Evolutionary conservation across 75 land plant species (phyloP).

Genomic region (Selaginella tamariscina): DNA sequence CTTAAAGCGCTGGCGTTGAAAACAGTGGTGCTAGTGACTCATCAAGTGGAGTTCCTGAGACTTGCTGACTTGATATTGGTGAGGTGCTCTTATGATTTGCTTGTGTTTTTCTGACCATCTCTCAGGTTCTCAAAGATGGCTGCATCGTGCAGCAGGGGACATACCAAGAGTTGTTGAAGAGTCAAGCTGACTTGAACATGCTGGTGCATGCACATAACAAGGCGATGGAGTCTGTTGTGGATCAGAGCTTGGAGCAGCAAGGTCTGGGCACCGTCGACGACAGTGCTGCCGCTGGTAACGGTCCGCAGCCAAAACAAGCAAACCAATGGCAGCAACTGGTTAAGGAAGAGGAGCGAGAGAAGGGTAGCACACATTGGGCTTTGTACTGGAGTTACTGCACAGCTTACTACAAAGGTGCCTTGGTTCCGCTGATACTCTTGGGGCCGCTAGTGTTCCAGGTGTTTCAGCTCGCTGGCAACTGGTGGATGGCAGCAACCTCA

Average conservation of each 20-base stretch:
- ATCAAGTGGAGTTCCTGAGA: not conserved
- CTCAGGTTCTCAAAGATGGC: constrained; percentile 64
- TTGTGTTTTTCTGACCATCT: not conserved
- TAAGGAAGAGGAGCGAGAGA: constrained; percentile 7
- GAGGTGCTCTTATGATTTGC: not conserved
- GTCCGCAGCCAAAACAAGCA: not conserved
- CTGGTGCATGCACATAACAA: not conserved
- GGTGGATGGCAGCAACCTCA: constrained; percentile 11
- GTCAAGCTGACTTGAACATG: not conserved
- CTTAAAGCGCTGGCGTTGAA: not conserved
- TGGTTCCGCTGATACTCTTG: not conserved
- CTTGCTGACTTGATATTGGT: not conserved
- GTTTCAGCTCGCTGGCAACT: constrained; percentile 7
- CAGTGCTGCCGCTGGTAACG: not conserved
- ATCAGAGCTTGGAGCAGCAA: not conserved
- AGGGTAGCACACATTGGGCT: not conserved
- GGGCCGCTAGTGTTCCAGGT: constrained; percentile 3
- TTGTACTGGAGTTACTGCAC: constrained; percentile 5
- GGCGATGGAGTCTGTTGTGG: not conserved
- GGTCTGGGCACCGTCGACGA: not conserved
- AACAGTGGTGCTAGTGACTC: not conserved
- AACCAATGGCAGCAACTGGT: constrained; percentile 5
- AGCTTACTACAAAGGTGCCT: not conserved
- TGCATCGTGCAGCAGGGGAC: constrained; percentile 41
- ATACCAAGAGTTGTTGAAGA: constrained; percentile 33